Evolutionary conservation across 2,329 filamentous ascomycete genomes (phyloP).

Genomic region (Trichocomaceae sp.): DNA sequence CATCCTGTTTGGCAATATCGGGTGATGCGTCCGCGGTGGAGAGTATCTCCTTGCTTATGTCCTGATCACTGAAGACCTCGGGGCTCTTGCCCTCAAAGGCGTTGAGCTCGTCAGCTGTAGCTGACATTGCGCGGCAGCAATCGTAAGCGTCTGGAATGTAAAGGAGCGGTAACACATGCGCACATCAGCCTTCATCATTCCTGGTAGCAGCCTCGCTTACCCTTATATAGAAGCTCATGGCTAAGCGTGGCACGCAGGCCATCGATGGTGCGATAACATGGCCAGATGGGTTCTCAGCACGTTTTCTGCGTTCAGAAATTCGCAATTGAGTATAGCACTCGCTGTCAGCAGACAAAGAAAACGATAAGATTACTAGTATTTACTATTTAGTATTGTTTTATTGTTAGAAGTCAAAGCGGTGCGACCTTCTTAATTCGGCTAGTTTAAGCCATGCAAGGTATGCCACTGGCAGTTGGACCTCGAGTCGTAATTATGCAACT

Average conservation of each 20-base stretch:
- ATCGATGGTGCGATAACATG: slow-evolving; percentile 1
- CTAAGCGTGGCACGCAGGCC: background rate
- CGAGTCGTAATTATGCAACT: too few relatives aligned
- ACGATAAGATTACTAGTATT: too few relatives aligned
- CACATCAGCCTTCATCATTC: background rate
- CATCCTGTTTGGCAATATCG: background rate
- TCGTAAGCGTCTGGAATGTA: background rate
- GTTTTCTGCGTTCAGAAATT: background rate
- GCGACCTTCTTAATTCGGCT: slow-evolving; percentile 2
- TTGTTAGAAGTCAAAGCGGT: too few relatives aligned
- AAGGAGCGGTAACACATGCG: background rate
- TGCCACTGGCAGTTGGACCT: too few relatives aligned
- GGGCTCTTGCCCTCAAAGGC: too few relatives aligned
- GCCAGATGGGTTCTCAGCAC: background rate
- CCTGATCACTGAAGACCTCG: background rate
- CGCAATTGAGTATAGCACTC: background rate
- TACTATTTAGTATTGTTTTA: too few relatives aligned
- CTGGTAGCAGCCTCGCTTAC: background rate
- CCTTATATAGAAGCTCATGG: background rate
- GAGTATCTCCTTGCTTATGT: background rate
- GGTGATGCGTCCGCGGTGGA: background rate
- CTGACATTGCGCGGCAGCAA: background rate
- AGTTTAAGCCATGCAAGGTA: background rate
- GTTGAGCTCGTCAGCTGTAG: background rate
- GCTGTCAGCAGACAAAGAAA: background rate